Base-by-base conservation (phyloP, 2,329 filamentous ascomycete species). In the Dissoconium aciculare region DNA sequence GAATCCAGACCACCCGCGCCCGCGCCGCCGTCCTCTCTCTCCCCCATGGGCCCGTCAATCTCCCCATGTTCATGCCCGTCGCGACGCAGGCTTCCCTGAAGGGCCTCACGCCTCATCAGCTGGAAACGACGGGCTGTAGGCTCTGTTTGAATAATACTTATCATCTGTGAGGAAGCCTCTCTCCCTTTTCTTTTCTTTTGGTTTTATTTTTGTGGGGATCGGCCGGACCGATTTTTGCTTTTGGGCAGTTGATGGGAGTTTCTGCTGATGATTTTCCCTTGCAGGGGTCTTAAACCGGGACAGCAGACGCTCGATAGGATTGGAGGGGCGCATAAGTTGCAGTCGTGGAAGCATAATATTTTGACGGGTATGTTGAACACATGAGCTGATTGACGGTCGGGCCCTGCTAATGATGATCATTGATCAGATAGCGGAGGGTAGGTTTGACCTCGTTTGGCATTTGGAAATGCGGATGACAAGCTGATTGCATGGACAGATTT, bases 111-210 rank as follows among this genome's bases (percentile, higher is more conserved):
- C 84, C 87, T 1, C 77, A 87, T 42, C 89, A 98, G 51, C 66
- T 98, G 2, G 85, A 89, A 47, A 76, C 82, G 32, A 91, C 85
- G 0, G 74, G 81, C 26, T 98, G 91, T 50, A 74, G 80, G 35
- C 62, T 98, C 25, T 98, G 89, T 55, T 63, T 98, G 41, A 98
- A 98, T 61, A 98, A 98, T 58, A 98, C 89, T 9, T 98, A 98
- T 52, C 89, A 98, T 54, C 63, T 98, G 37, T 63, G 50, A n/a
- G 34, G 11, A 23, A 16, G 27, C 21, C 11, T n/a, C n/a, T n/a
- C n/a, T n/a, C n/a, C n/a, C n/a, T n/a, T n/a, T n/a, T n/a, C n/a
- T n/a, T n/a, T n/a, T n/a, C n/a, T n/a, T n/a, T n/a, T n/a, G n/a
- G n/a, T n/a, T n/a, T n/a, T n/a, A n/a, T n/a, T n/a, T n/a, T n/a